Evolutionary conservation across 1,139 yeast genomes (phyloP).

Genomic region (Komagataea norvegica): DNA sequence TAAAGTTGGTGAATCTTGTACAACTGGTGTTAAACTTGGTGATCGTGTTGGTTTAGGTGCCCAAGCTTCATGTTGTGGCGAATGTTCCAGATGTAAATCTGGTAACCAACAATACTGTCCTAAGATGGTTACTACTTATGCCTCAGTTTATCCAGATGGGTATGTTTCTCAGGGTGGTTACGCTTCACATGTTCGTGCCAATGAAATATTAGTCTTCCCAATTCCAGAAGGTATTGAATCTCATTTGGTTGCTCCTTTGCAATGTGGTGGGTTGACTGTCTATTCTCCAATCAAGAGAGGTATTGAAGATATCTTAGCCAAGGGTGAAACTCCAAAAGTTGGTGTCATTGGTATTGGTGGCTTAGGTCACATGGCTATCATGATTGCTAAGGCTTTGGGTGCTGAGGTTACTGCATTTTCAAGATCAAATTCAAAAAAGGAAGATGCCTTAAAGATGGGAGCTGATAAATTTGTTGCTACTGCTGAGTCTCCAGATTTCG

Average conservation of each 20-base stretch:
- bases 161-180: constrained; percentile 52
- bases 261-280: constrained; percentile 52
- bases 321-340: constrained; percentile 36
- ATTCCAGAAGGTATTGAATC: constrained; percentile 43
- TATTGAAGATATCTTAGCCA: constrained; percentile 30
- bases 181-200: constrained; percentile 44
- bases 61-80: constrained; percentile 40
- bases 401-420: constrained; percentile 54
- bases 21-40: constrained; percentile 35
- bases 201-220: constrained; percentile 44
- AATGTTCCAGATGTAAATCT: constrained; percentile 40
- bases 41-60: constrained; percentile 53
- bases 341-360: constrained; percentile 60
- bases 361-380: constrained; percentile 55
- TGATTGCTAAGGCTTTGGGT: constrained; percentile 53
- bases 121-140: constrained; percentile 40
- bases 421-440: constrained; percentile 43
- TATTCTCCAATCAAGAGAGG: constrained; percentile 47
- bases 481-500: constrained; percentile 39
- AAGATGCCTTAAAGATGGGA: constrained; percentile 49
- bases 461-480: constrained; percentile 51
- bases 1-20: constrained; percentile 38
- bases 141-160: constrained; percentile 38
- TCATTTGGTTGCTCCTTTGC: constrained; percentile 43
- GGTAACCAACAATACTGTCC: constrained; percentile 47